Evolutionary conservation across 2,329 filamentous ascomycete genomes (phyloP).

Genomic region (Emergomyces africanus): DNA sequence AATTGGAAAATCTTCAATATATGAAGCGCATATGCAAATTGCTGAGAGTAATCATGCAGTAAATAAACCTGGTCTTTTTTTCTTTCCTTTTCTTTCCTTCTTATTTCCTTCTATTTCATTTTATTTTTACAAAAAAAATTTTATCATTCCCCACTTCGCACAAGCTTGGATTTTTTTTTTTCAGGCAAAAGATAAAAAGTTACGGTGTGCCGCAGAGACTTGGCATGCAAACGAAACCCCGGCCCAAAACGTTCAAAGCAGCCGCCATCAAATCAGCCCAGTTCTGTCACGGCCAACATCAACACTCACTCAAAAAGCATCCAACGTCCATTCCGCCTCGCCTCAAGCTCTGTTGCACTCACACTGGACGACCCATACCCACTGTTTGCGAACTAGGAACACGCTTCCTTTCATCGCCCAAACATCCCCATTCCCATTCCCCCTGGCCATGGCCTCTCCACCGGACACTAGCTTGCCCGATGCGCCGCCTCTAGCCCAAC

Average conservation of each 20-base stretch:
- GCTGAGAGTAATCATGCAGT: neutral
- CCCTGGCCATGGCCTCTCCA: slow-evolving; percentile 20
- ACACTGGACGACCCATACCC: neutral
- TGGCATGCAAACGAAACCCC: neutral
- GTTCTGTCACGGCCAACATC: too few species aligned
- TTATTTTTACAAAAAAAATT: too few species aligned
- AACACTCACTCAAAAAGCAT: neutral
- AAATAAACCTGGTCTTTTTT: too few species aligned
- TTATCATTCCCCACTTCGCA: too few species aligned
- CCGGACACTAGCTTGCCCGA: slow-evolving; percentile 22
- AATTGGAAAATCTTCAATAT: neutral
- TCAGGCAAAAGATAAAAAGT: neutral
- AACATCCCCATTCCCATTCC: neutral
- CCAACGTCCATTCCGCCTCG: neutral
- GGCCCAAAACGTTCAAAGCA: too few species aligned
- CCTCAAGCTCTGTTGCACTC: neutral
- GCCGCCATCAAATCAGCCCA: too few species aligned
- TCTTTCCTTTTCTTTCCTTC: too few species aligned
- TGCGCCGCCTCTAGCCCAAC: slow-evolving; percentile 26
- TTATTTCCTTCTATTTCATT: too few species aligned
- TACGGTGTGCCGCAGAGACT: neutral
- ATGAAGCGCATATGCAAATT: neutral
- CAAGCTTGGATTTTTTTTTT: neutral
- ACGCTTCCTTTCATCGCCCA: neutral
- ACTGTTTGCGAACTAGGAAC: neutral